Conservation (phyloP, 2,329 filamentous ascomycete genomes). For the Cladophialophora exuberans region DNA sequence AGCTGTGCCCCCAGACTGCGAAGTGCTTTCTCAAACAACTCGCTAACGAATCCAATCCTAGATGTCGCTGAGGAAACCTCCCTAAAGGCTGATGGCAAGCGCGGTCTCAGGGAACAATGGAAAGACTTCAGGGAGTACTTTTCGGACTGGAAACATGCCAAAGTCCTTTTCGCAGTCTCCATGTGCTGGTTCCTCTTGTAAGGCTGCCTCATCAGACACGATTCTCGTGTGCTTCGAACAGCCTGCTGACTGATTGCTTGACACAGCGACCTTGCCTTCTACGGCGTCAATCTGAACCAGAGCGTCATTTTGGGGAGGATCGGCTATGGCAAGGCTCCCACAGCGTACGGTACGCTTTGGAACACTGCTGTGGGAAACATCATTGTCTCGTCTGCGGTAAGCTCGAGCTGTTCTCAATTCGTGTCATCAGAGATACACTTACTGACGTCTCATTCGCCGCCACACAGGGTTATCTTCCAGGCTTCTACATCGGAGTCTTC, state of each 20-base stretch:
- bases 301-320: constrained; percentile 39
- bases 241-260: not conserved
- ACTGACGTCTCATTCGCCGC: not conserved
- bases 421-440: not conserved
- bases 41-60: not conserved
- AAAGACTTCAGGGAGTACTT: constrained; percentile 39
- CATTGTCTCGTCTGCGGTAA: constrained; percentile 38
- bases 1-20: not conserved
- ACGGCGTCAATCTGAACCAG: constrained; percentile 42
- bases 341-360: constrained; percentile 39
- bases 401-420: not conserved
- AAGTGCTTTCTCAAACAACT: not conserved
- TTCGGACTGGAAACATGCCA: constrained; percentile 39
- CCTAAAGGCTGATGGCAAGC: constrained; percentile 17
- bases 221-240: not conserved
- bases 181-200: constrained; percentile 39
- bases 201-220: not conserved
- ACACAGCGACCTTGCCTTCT: constrained; percentile 38
- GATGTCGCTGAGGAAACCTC: constrained; percentile 24
- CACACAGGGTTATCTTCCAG: constrained; percentile 32
- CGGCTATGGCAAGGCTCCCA: constrained; percentile 38
- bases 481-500: constrained; percentile 34
- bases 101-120: constrained; percentile 28
- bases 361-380: constrained; percentile 42
- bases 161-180: constrained; percentile 39